Percentiles rank a stretch among this genome's conserved stretches.
phyloP scores from a whole-genome alignment of 495 filamentous ascomycete genomes.

The Lasiosphaeriaceae sp. region DNA sequence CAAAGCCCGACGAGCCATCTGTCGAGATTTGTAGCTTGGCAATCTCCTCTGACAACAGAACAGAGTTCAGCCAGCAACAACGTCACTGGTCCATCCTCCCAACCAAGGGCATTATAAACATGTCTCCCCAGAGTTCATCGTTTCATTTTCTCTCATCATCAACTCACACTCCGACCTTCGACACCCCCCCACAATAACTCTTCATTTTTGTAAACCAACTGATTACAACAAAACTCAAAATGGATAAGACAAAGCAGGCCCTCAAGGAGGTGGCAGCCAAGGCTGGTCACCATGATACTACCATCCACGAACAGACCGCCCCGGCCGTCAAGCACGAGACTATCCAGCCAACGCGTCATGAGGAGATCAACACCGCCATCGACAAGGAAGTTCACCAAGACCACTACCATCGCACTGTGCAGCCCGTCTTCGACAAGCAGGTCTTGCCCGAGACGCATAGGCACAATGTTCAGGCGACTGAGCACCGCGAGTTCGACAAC shows the following conservation, averaged over 20 bases:
- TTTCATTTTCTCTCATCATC: no score
- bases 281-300: constrained; percentile 57
- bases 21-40: no score
- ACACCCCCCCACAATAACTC: constrained; percentile 14
- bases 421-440: constrained; percentile 46
- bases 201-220: no score
- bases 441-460: constrained; percentile 47
- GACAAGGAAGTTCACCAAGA: constrained; percentile 61
- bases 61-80: no score
- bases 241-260: constrained; percentile 55
- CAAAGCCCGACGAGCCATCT: no score
- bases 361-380: constrained; percentile 53
- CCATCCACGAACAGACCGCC: constrained; percentile 56
- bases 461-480: constrained; percentile 46
- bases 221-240: no score
- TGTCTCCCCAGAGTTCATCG: no score
- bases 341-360: constrained; percentile 48
- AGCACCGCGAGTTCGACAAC: constrained; percentile 53
- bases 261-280: constrained; percentile 52
- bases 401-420: constrained; percentile 53
- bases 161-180: background rate
- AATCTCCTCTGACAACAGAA: no score
- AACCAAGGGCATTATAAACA: no score
- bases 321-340: constrained; percentile 57
- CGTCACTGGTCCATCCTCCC: no score